Evolutionary conservation across 129 eudicot species (phyloP), one percentile per base, ranked within the genome.

Genomic region (Escallonia herrerae): DNA sequence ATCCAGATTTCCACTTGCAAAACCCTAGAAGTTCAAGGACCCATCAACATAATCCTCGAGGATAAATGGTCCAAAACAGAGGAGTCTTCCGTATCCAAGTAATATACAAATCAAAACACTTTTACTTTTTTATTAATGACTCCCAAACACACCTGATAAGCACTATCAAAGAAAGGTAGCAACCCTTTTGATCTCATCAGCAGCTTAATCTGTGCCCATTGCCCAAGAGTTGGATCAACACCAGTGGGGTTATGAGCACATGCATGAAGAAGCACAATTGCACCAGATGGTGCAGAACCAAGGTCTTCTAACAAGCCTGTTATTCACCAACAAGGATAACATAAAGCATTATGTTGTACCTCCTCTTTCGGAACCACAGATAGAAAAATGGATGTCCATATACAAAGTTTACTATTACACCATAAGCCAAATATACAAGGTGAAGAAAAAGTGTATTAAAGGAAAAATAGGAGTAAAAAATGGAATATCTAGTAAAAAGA

Each of bases 201-300:
- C 68, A 68, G 79, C 67, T 96, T 88, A 39, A 91, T 91, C 52
- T 87, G 87, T 58, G 81, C 95, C 97, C 97, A 91, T 69, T 91
- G 96, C 47, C 86, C 68, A 57, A 76, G 71, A 33, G 97, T 87
- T 5, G 98, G 98, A 70, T 91, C 98, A 67, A 91, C 98, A 40
- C 96, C 98, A 52, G 98, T 91, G 38, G 98, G 98, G 76, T 91
- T 91, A 73, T 91, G 97, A 66, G 98, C 98, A 77, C 98, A 91
- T 1, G 98, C 98, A 83, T 91, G 98, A 56, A 91, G 89, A 61
- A 91, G 90, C 66, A 91, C 91, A 70, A 91, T 85, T 51, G 96
- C 89, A 58, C 98, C 98, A n/a, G 85, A 68, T 75, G 95, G 96
- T 62, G 98, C 98, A 64, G 84, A 85, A 42, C 89, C 84, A 72